These are phyloP conservation scores for Ajuga reptans DNA, from an alignment of 305 asterid genomes.

Conservation along the genomic window DNA sequence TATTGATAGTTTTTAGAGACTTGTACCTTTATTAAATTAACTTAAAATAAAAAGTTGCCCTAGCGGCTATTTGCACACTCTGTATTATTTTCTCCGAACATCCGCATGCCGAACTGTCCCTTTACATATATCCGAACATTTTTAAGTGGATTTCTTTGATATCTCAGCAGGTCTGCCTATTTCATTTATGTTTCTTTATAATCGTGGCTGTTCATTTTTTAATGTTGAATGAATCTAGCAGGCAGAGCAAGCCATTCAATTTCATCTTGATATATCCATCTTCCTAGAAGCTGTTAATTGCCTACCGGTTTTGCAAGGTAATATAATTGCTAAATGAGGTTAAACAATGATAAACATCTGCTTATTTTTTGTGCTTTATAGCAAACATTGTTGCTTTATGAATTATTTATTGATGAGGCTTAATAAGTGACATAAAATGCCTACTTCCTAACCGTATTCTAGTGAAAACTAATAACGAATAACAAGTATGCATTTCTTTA, in stretches of 20 bases:
- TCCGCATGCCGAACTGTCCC: conserved; percentile 51
- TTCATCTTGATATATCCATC: conserved; percentile 46
- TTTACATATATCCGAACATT: conserved; percentile 47
- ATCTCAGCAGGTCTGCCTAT: conserved; percentile 57
- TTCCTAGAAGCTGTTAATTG: conserved; percentile 73
- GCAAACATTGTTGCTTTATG: background rate
- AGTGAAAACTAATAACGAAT: no score
- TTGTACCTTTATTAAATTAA: no score
- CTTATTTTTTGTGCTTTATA: conserved; percentile 1
- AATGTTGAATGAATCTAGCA: conserved; percentile 36
- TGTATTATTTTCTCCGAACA: conserved; percentile 61
- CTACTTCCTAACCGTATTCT: no score
- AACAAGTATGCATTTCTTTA: no score
- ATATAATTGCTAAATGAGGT: conserved; percentile 25
- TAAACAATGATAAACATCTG: conserved; percentile 8
- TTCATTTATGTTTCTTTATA: conserved; percentile 10
- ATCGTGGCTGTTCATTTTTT: conserved; percentile 12
- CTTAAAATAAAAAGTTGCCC: no score
- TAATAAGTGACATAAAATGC: no score
- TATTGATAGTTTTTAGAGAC: no score
- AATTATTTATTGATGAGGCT: conserved; percentile 4
- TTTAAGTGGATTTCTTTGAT: conserved; percentile 77
- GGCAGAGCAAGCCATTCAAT: conserved; percentile 46
- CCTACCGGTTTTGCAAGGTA: conserved; percentile 61
- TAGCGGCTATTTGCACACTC: conserved; percentile 66